Evolutionary conservation across 176 grass and related monocot species (phyloP).

Genomic region (Hyparrhenia diplandra): DNA sequence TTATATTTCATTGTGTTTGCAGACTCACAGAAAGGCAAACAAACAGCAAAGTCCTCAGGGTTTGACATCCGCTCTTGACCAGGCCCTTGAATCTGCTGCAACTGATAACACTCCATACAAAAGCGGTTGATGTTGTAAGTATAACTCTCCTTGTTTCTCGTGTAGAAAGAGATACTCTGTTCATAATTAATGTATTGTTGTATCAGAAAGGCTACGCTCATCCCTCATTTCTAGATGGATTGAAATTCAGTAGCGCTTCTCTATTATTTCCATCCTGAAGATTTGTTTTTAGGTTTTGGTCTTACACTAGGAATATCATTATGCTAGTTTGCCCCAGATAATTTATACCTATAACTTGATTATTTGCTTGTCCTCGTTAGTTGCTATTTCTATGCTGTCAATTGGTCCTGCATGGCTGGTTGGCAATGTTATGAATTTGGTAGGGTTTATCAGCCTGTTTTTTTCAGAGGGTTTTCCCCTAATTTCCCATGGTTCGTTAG

Average conservation of each 20-base stretch:
- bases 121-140: constrained; percentile 61
- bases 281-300: constrained; percentile 3
- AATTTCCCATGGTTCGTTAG: background rate
- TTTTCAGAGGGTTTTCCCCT: background rate
- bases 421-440: background rate
- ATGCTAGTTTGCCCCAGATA: background rate
- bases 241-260: background rate
- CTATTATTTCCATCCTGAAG: background rate
- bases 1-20: constrained; percentile 23
- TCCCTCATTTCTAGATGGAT: background rate
- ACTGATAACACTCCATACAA: constrained; percentile 64
- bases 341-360: background rate
- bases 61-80: constrained; percentile 40
- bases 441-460: background rate
- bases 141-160: constrained; percentile 18
- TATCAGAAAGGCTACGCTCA: background rate
- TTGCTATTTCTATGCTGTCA: background rate
- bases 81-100: constrained; percentile 29
- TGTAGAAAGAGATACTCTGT: background rate
- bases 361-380: background rate
- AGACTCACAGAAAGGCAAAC: constrained; percentile 79
- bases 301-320: background rate
- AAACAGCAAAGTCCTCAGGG: constrained; percentile 43
- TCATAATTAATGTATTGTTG: background rate
- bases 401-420: background rate